These are phyloP conservation scores for Lasiodiplodia sp. DNA, from an alignment of 2,329 filamentous ascomycete genomes.

Conservation along the genomic window DNA sequence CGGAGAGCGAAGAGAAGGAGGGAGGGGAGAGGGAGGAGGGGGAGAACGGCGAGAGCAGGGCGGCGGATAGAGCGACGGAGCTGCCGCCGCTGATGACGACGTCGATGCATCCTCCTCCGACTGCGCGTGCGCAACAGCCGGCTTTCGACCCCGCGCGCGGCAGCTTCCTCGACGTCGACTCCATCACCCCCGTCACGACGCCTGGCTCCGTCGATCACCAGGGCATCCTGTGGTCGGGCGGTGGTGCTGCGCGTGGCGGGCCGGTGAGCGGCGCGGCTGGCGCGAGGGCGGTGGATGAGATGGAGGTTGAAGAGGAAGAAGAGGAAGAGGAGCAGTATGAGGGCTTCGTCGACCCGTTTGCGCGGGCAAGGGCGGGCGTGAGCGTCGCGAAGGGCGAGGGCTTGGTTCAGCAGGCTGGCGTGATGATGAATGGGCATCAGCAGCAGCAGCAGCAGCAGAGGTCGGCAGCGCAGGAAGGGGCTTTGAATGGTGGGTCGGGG, in stretches of 20 bases:
- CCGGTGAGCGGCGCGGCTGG: too few relatives aligned
- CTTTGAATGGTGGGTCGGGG: neutral
- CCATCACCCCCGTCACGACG: constrained; percentile 3
- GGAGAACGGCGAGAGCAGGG: neutral
- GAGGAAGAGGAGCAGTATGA: neutral
- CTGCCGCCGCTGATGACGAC: neutral
- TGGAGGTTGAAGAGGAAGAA: neutral
- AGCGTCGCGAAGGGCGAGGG: constrained; percentile 24
- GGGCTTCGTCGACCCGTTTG: constrained; percentile 4
- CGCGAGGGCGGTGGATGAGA: neutral
- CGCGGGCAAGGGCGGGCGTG: constrained; percentile 18
- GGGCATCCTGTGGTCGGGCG: neutral
- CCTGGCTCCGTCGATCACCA: neutral
- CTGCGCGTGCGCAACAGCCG: neutral
- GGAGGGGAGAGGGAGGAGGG: neutral
- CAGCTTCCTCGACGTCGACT: constrained; percentile 18
- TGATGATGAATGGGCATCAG: constrained; percentile 9
- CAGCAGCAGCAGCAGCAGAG: neutral
- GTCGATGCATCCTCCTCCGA: too few relatives aligned
- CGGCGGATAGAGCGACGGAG: neutral
- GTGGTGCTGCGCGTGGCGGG: neutral
- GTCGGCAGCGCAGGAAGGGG: neutral
- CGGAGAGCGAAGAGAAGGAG: neutral
- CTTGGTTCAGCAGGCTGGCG: neutral
- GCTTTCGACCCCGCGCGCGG: neutral